These are phyloP conservation scores for Ceratocystis colombiana DNA, from an alignment of 2,329 filamentous ascomycete species.

Conservation along the genomic window DNA sequence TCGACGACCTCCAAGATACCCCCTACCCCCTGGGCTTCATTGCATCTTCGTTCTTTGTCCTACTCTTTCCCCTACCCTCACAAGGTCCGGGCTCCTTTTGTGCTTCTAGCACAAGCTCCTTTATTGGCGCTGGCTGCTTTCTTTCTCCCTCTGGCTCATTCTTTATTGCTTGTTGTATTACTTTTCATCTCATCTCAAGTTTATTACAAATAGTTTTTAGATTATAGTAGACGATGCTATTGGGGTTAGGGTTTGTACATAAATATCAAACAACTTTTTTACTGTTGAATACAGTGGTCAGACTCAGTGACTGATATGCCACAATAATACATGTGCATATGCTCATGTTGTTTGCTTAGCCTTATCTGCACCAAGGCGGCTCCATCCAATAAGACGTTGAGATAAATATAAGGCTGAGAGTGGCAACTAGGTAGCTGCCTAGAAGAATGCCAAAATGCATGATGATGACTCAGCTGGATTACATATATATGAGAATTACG, in stretches of 20 bases:
- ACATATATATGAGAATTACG: no score
- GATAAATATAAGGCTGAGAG: background rate
- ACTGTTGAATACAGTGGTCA: background rate
- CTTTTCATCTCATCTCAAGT: background rate
- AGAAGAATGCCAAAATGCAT: background rate
- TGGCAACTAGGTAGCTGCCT: background rate
- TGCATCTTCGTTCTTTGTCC: conserved; percentile 11
- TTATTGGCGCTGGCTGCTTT: conserved; percentile 1
- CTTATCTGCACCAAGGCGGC: background rate
- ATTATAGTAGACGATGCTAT: background rate
- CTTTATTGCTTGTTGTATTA: background rate
- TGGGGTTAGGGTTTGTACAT: conserved; percentile 11
- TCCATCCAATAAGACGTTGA: background rate
- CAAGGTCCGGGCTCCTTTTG: background rate
- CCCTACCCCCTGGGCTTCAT: conserved; percentile 10
- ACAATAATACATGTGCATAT: background rate
- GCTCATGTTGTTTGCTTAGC: background rate
- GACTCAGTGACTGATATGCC: background rate
- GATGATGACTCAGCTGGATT: background rate
- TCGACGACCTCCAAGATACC: conserved; percentile 14
- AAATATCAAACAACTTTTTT: background rate
- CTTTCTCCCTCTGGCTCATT: background rate
- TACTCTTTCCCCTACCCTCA: background rate
- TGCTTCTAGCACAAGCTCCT: background rate
- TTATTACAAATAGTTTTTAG: conserved; percentile 5